Base-by-base conservation (phyloP, 805 yeast genomes). In the Schwanniomyces pseudopolymorphus region DNA sequence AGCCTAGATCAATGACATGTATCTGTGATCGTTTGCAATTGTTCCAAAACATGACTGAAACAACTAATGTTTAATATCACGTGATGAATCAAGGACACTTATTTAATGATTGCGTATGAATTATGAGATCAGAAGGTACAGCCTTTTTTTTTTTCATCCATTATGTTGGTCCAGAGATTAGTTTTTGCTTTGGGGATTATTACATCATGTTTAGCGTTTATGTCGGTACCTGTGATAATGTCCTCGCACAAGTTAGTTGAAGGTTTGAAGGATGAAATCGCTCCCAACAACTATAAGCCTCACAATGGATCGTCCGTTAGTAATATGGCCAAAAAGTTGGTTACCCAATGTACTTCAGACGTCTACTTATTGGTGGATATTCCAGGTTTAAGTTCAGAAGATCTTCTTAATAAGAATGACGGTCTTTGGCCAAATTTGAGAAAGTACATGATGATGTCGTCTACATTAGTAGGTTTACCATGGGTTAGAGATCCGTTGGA, bases 391-490 rank as follows among this genome's bases (percentile, higher is more conserved):
- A 48, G 46, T 5, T 56, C 50, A 35, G 48, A 49, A 9, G 76
- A 72, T 48, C 22, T 72, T 43, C 58, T 58, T 4, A 57, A 48
- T 22, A 22, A 25, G 1, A 55, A 69, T 28, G 72, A 71, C 49
- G 69, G 63, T 13, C 54, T 59, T 27, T 82, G 84, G 70, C 72
- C 69, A 1, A 70, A 75, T 48, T 51, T 85, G 4, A 70, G 84
- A 47, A 71, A 76, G 36, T 78, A 80, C 56, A 57, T 83, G 50
- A 63, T 72, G 19, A 67, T 74, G 59, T 70, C 87, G n/a, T 84
- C 90, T 4, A 80, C 88, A 0, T 67, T 83, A 7, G 69, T 83
- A 3, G 78, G 81, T 1, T 67, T 85, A 44, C 87, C 89, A 3
- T 69, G 81, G 52, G 71, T 74, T 11, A 64, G 66, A 21, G 67